Conservation (phyloP, 1,139 yeast species). For the Pichia terricola region DNA sequence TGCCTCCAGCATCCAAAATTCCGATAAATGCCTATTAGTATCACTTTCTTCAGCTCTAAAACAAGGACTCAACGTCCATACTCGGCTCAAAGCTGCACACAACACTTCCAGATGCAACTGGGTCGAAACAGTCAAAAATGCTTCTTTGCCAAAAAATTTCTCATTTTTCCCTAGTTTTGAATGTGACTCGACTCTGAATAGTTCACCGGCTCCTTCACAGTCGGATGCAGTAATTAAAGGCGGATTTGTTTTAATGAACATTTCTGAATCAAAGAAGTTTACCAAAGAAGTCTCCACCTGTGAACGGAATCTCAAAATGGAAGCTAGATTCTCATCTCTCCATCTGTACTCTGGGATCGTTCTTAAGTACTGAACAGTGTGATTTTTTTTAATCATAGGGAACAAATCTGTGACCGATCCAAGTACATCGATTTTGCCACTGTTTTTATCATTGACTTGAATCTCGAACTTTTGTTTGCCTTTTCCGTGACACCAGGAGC, state of each 20-base stretch:
- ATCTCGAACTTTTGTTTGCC: constrained; percentile 43
- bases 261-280: constrained; percentile 42
- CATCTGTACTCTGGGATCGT: constrained; percentile 67
- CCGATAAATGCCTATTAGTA: constrained; percentile 85
- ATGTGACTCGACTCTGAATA: constrained; percentile 45
- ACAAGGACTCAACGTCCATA: constrained; percentile 87
- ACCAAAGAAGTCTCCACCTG: constrained; percentile 45
- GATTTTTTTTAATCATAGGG: constrained; percentile 78
- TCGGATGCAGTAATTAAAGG: constrained; percentile 85
- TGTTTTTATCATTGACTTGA: constrained; percentile 27
- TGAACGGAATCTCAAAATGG: constrained; percentile 67
- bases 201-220: constrained; percentile 97
- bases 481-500: constrained; percentile 35
- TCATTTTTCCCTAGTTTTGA: constrained; percentile 18
- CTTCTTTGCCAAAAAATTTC: constrained; percentile 50
- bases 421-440: constrained; percentile 25
- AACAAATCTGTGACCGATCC: constrained; percentile 57
- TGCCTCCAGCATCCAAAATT: constrained; percentile 97
- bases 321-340: constrained; percentile 55
- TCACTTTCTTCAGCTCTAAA: constrained; percentile 91
- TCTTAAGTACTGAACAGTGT: constrained; percentile 57
- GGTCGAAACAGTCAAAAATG: constrained; percentile 80
- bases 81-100: constrained; percentile 65
- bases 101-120: constrained; percentile 85
- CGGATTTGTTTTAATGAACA: constrained; percentile 68